Percentiles rank a stretch among this genome's conserved stretches.
These are phyloP conservation scores for Lodderomyces margitis DNA, from an alignment of 1,139 yeast species.

Conservation along the genomic window DNA sequence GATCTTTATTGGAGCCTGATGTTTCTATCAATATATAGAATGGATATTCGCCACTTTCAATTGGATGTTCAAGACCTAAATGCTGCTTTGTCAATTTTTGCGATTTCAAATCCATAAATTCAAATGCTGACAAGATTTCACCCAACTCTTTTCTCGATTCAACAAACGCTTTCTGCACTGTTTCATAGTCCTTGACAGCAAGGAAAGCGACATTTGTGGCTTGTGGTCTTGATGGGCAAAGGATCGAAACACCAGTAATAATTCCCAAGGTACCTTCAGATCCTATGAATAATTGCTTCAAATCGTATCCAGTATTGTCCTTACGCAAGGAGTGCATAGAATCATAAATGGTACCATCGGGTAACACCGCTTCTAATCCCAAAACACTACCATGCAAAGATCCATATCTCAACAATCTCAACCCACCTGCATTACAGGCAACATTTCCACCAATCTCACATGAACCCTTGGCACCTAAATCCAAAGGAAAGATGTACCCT, in stretches of 20 bases:
- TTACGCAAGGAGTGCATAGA: slow-evolving; percentile 83
- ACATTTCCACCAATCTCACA: slow-evolving; percentile 96
- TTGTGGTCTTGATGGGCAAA: slow-evolving; percentile 90
- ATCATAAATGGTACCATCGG: slow-evolving; percentile 81
- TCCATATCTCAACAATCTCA: slow-evolving; percentile 84
- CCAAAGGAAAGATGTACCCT: slow-evolving; percentile 90
- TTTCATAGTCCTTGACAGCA: slow-evolving; percentile 77
- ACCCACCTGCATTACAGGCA: slow-evolving; percentile 96
- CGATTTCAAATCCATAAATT: slow-evolving; percentile 84
- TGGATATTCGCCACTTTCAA: slow-evolving; percentile 72
- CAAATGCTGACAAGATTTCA: slow-evolving; percentile 90
- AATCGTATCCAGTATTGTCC: slow-evolving; percentile 92
- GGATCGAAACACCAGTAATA: slow-evolving; percentile 83
- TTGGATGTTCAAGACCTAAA: slow-evolving; percentile 64
- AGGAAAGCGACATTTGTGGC: slow-evolving; percentile 86
- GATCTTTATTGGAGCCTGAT: slow-evolving; percentile 87
- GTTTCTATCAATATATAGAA: slow-evolving; percentile 92
- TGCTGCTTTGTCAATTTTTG: slow-evolving; percentile 62
- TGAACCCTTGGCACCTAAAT: slow-evolving; percentile 95
- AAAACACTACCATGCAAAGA: slow-evolving; percentile 89
- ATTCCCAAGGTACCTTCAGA: slow-evolving; percentile 90
- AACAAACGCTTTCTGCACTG: slow-evolving; percentile 78
- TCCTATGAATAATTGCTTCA: slow-evolving; percentile 90
- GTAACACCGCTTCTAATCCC: slow-evolving; percentile 88
- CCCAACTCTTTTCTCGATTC: slow-evolving; percentile 76